Evolutionary conservation across 2,329 filamentous ascomycete genomes (phyloP).

Genomic region (Fusarium annulatum): DNA sequence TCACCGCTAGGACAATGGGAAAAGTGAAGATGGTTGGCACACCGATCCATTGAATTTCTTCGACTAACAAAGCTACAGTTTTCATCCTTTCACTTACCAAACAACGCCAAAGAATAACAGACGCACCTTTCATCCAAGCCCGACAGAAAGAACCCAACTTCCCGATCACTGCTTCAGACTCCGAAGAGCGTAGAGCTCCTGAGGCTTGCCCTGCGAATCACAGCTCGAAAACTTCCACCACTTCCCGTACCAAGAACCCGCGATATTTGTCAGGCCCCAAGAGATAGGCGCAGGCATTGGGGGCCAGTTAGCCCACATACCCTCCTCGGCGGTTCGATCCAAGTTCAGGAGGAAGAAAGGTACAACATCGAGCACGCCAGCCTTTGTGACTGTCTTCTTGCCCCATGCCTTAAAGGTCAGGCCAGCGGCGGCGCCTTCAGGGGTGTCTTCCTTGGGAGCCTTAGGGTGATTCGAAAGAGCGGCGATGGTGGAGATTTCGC

Average conservation of each 20-base stretch:
- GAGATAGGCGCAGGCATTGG: constrained; percentile 70
- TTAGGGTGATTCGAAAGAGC: constrained; percentile 61
- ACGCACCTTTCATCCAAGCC: neutral
- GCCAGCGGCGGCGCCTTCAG: constrained; percentile 58
- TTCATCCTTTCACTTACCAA: neutral
- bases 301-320: constrained; percentile 71
- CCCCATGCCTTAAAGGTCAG: constrained; percentile 70
- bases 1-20: neutral
- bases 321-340: constrained; percentile 68
- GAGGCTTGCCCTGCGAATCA: constrained; percentile 62
- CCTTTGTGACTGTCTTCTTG: constrained; percentile 72
- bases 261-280: constrained; percentile 70
- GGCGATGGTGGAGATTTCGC: constrained; percentile 64
- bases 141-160: neutral
- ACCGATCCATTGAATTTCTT: neutral
- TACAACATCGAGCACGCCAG: constrained; percentile 68
- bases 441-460: constrained; percentile 59
- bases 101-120: constrained; percentile 3
- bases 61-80: constrained; percentile 3
- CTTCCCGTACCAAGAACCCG: constrained; percentile 64
- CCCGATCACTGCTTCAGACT: constrained; percentile 12
- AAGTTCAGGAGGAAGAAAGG: constrained; percentile 74
- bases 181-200: constrained; percentile 63
- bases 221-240: constrained; percentile 76
- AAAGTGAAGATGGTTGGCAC: neutral